Percentiles rank a stretch among this genome's conserved stretches.
Conservation (phyloP, 177 flowering plant genomes). For the Tripterygium wilfordii region DNA sequence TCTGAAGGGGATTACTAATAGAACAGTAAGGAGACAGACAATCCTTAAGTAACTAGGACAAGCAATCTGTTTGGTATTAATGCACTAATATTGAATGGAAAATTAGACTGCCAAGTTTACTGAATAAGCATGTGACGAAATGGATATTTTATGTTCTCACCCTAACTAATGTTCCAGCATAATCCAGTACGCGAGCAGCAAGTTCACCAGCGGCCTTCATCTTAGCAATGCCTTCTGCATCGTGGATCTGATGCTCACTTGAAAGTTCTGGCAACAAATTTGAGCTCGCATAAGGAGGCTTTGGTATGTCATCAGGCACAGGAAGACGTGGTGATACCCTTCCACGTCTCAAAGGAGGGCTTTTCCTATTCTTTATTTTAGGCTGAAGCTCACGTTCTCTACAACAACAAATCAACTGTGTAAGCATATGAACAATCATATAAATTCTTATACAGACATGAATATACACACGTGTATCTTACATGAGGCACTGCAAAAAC, state of each 20-base stretch:
- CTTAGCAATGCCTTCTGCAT: conserved; percentile 63
- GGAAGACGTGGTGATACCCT: conserved; percentile 68
- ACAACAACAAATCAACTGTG: conserved; percentile 31
- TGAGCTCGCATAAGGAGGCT: conserved; percentile 77
- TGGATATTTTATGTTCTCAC: conserved; percentile 36
- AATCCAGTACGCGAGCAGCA: conserved; percentile 85
- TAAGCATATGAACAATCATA: no score
- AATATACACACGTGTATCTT: no score
- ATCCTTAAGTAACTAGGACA: no score
- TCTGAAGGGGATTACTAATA: no score
- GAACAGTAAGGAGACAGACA: neutral
- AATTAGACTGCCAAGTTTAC: no score
- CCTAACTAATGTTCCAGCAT: conserved; percentile 88
- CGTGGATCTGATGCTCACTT: conserved; percentile 66
- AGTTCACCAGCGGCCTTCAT: conserved; percentile 93
- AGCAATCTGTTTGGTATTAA: no score
- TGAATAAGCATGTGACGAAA: neutral
- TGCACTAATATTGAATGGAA: no score
- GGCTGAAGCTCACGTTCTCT: conserved; percentile 61
- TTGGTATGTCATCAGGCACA: conserved; percentile 83
- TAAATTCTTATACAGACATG: no score
- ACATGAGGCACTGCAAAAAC: no score
- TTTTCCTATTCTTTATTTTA: conserved; percentile 25
- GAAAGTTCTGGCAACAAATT: conserved; percentile 60
- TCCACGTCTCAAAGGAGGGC: conserved; percentile 73